These are phyloP conservation scores for Hippophae tibetana DNA, from an alignment of 306 rosid genomes.

Conservation along the genomic window DNA sequence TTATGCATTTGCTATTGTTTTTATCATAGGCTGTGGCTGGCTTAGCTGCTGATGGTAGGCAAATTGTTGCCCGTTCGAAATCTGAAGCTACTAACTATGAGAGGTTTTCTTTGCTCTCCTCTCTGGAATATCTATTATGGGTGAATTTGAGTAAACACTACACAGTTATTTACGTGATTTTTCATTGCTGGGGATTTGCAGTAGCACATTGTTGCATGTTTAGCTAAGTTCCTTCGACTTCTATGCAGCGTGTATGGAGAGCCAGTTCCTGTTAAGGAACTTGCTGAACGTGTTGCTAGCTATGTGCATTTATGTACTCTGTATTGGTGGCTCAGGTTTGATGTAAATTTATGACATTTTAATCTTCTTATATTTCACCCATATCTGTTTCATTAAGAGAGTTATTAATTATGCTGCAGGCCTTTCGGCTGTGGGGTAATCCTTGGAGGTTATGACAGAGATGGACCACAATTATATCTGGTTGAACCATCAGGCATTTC, in stretches of 20 bases:
- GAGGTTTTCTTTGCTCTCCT: constrained; percentile 38
- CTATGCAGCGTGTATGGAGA: constrained; percentile 73
- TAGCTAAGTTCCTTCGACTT: constrained; percentile 16
- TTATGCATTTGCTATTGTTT: constrained; percentile 11
- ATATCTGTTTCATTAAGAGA: constrained; percentile 14
- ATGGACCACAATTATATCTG: constrained; percentile 93
- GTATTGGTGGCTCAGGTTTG: constrained; percentile 98
- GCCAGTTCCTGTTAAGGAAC: constrained; percentile 81
- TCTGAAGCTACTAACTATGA: constrained; percentile 85
- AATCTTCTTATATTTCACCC: constrained; percentile 15
- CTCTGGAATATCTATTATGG: neutral
- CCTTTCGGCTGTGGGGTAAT: constrained; percentile 99
- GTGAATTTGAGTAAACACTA: no score
- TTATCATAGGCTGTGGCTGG: constrained; percentile 74
- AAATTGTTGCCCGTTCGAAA: constrained; percentile 56
- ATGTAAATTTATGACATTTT: constrained; percentile 4
- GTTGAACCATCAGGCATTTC: constrained; percentile 96
- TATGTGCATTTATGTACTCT: constrained; percentile 95
- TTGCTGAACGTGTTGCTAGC: constrained; percentile 93
- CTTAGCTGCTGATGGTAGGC: constrained; percentile 58
- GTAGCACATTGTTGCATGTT: constrained; percentile 6
- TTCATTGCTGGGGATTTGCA: no score
- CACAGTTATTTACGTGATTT: no score
- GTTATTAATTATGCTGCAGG: constrained; percentile 36
- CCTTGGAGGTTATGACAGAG: constrained; percentile 95